phyloP scores from a whole-genome alignment of 805 yeast species.

The Candida taoyuanica region DNA sequence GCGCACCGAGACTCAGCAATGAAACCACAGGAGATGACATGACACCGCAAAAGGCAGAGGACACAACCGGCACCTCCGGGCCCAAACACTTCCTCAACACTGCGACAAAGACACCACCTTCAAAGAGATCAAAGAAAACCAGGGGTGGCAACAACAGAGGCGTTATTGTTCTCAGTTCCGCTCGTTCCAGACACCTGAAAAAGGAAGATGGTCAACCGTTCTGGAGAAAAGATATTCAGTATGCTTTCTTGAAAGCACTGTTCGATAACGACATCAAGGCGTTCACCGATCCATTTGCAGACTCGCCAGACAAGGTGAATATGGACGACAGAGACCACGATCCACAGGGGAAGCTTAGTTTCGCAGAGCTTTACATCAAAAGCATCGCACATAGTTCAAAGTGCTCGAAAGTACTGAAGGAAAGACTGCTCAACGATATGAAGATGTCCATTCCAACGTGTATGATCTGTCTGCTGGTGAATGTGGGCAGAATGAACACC shows the following conservation, averaged over 20 bases:
- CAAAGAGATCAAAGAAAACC: conserved; percentile 13
- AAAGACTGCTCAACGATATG: conserved; percentile 60
- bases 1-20: neutral
- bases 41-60: neutral
- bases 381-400: conserved; percentile 79
- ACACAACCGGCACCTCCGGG: neutral
- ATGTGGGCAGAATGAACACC: conserved; percentile 91
- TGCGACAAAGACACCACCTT: conserved; percentile 8
- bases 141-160: conserved; percentile 14
- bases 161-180: conserved; percentile 21
- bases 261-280: conserved; percentile 61
- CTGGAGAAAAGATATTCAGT: conserved; percentile 84
- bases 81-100: conserved; percentile 7
- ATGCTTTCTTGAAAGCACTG: conserved; percentile 62
- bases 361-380: conserved; percentile 77
- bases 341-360: conserved; percentile 51
- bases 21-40: neutral
- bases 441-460: conserved; percentile 67
- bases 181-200: conserved; percentile 59
- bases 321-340: conserved; percentile 31
- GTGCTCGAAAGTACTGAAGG: conserved; percentile 78
- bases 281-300: conserved; percentile 60
- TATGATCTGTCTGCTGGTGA: conserved; percentile 80
- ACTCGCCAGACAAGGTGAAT: conserved; percentile 32
- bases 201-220: conserved; percentile 91